A percentile compares a stretch with the other conserved stretches of the same genome.
Evolutionary conservation across 164 flowering plant genomes (phyloP).

Genomic region (Nelumbo lutea): DNA sequence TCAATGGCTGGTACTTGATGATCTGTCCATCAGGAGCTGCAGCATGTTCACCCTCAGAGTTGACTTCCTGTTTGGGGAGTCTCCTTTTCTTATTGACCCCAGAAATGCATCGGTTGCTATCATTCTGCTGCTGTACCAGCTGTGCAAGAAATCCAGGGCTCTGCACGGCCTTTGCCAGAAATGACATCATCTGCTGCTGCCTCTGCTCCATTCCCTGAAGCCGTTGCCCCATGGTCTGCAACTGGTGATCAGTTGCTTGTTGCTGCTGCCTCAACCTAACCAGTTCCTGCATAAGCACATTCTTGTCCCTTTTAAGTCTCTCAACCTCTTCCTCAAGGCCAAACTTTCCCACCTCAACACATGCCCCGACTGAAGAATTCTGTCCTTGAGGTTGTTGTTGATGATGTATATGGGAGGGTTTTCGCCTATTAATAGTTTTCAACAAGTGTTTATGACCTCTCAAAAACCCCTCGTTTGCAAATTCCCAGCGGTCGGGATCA

Average conservation of each 20-base stretch:
- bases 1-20: conserved; percentile 53
- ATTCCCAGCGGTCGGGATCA: conserved; percentile 50
- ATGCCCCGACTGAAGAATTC: conserved; percentile 33
- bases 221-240: conserved; percentile 54
- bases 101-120: conserved; percentile 36
- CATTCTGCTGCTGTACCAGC: conserved; percentile 57
- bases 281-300: conserved; percentile 73
- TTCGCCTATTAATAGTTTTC: conserved; percentile 36
- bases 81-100: conserved; percentile 58
- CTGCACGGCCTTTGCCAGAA: conserved; percentile 75
- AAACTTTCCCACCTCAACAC: conserved; percentile 68
- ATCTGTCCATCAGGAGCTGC: conserved; percentile 41
- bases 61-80: conserved; percentile 46
- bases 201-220: conserved; percentile 67
- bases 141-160: conserved; percentile 63
- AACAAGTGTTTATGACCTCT: conserved; percentile 39
- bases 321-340: conserved; percentile 69
- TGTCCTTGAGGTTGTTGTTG: conserved; percentile 30
- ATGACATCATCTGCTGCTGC: conserved; percentile 80
- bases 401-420: conserved; percentile 25
- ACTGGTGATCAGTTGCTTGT: conserved; percentile 55
- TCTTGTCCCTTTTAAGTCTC: conserved; percentile 60
- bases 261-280: conserved; percentile 70
- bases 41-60: conserved; percentile 9
- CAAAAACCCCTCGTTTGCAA: conserved; percentile 43